phyloP scores from a whole-genome alignment of 139 green algal species.

The Volvox africanus region DNA sequence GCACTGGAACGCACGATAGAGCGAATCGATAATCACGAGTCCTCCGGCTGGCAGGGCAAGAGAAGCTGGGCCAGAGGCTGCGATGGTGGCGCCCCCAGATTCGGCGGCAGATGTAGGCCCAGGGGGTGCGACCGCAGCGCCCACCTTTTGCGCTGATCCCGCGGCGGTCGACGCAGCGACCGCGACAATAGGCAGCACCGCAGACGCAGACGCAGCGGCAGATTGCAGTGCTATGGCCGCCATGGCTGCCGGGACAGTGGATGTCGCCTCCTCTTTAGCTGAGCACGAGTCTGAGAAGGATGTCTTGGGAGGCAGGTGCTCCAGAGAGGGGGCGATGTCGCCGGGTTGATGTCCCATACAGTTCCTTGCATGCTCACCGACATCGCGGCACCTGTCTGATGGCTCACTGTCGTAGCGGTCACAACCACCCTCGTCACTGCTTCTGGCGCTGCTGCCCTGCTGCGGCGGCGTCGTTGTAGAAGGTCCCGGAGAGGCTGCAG shows the following conservation, averaged over 20 bases:
- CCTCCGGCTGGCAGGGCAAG: neutral
- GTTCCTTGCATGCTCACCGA: no score
- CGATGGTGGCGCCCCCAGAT: neutral
- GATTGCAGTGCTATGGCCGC: no score
- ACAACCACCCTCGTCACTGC: no score
- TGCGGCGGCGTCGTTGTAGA: no score
- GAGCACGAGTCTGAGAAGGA: neutral
- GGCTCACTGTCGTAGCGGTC: no score
- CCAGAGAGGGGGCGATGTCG: neutral
- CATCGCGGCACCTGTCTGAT: no score
- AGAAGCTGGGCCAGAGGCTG: neutral
- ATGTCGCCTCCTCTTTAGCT: no score
- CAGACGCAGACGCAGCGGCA: neutral
- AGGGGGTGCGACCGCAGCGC: neutral
- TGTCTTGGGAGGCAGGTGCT: neutral
- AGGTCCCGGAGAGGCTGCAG: no score
- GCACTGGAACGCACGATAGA: constrained; percentile 24
- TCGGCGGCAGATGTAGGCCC: neutral
- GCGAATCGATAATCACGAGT: neutral
- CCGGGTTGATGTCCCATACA: no score
- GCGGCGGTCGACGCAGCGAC: neutral
- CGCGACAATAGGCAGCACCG: neutral
- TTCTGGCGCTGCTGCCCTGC: no score
- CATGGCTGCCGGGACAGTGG: no score
- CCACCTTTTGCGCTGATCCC: neutral